Conservation (phyloP, 2,329 filamentous ascomycete genomes). For the Tolypocladium tundrense region DNA sequence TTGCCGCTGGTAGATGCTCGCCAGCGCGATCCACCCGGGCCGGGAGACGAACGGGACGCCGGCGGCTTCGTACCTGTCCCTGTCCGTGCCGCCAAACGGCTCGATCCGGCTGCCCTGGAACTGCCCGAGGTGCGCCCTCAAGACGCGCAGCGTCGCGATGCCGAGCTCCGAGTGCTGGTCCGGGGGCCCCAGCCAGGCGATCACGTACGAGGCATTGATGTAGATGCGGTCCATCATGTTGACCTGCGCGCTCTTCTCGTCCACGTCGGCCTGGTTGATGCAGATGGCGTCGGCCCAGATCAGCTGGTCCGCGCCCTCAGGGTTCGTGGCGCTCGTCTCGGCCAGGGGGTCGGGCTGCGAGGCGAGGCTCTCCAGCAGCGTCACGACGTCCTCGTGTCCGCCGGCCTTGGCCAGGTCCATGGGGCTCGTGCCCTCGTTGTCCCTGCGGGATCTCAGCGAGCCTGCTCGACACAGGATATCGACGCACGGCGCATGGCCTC, state of each 20-base stretch:
- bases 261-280: conserved; percentile 15
- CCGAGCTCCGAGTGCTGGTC: conserved; percentile 8
- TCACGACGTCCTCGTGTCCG: conserved; percentile 6
- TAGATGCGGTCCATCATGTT: conserved; percentile 19
- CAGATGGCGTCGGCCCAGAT: conserved; percentile 20
- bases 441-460: conserved; percentile 1
- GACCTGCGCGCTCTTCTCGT: conserved; percentile 16
- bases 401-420: conserved; percentile 7
- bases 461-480: conserved; percentile 4
- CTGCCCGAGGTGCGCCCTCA: conserved; percentile 5
- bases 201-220: conserved; percentile 10
- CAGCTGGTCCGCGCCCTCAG: conserved; percentile 3
- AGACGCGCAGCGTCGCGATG: conserved; percentile 5
- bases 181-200: conserved; percentile 15
- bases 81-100: conserved; percentile 10
- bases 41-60: conserved; percentile 9
- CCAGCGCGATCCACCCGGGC: conserved; percentile 10
- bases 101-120: conserved; percentile 10
- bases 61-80: conserved; percentile 8
- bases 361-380: conserved; percentile 3
- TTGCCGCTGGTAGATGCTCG: conserved; percentile 13
- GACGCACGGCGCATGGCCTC: conserved; percentile 5
- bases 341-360: conserved; percentile 2
- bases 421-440: conserved; percentile 6
- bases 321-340: background rate